Percentiles rank a stretch among this genome's conserved stretches.
Conservation (phyloP, 768 basidiomycete genomes). For the Ramaria sp. region DNA sequence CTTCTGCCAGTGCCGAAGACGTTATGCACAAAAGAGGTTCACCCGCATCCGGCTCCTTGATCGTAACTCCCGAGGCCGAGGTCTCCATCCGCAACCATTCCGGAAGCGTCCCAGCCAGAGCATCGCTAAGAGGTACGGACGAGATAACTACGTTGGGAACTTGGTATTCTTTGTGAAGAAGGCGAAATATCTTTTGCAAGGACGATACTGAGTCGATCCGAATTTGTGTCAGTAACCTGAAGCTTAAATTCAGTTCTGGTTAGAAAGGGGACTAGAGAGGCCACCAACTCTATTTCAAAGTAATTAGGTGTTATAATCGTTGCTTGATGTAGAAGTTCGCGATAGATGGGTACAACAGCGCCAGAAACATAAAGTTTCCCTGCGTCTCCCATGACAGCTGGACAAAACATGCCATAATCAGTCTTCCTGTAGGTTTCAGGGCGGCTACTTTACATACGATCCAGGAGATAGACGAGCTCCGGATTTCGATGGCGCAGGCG, state of each 20-base stretch:
- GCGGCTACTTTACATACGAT: slow-evolving; percentile 50
- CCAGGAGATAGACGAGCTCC: slow-evolving; percentile 73
- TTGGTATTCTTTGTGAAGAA: slow-evolving; percentile 63
- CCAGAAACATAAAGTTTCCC: slow-evolving; percentile 82
- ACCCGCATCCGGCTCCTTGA: neutral
- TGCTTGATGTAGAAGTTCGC: slow-evolving; percentile 65
- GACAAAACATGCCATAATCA: neutral
- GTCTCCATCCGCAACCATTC: slow-evolving; percentile 6
- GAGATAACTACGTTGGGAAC: slow-evolving; percentile 89
- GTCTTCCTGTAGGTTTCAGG: neutral
- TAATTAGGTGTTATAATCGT: slow-evolving; percentile 96
- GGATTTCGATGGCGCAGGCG: slow-evolving; percentile 50
- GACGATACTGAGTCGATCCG: slow-evolving; percentile 57
- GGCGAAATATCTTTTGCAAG: slow-evolving; percentile 54
- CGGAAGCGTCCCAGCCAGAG: slow-evolving; percentile 33
- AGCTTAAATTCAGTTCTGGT: slow-evolving; percentile 1
- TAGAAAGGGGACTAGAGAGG: neutral
- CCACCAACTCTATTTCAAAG: slow-evolving; percentile 88
- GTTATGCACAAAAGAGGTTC: slow-evolving; percentile 72
- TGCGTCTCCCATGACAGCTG: slow-evolving; percentile 92
- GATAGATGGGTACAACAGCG: slow-evolving; percentile 82
- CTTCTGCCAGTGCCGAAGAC: slow-evolving; percentile 38
- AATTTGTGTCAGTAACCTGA: slow-evolving; percentile 66
- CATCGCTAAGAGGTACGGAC: slow-evolving; percentile 57
- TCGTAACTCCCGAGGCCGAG: slow-evolving; percentile 9